These are phyloP conservation scores for Coniochaeta sp. DNA, from an alignment of 2,329 filamentous ascomycete genomes.

Conservation along the genomic window DNA sequence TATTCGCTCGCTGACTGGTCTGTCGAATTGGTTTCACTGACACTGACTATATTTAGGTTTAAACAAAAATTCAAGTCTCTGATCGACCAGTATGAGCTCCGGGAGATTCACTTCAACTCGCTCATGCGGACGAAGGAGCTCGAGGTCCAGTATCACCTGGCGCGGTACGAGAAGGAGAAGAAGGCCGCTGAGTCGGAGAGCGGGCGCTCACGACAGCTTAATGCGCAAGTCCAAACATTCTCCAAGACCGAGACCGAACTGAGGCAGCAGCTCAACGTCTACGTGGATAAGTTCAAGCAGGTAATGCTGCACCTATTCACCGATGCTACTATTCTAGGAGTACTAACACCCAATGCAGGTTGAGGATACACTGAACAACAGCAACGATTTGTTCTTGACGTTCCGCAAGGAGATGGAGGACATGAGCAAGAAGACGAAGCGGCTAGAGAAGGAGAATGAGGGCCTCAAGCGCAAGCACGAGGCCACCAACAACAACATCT, in stretches of 20 bases:
- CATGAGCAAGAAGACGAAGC: constrained; percentile 98
- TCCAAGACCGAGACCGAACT: constrained; percentile 94
- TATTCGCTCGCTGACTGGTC: constrained; percentile 3
- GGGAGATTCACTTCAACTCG: constrained; percentile 89
- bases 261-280: constrained; percentile 91
- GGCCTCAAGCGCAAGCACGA: constrained; percentile 88
- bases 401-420: constrained; percentile 99
- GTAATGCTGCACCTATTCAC: constrained; percentile 41
- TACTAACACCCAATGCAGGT: constrained; percentile 54
- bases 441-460: constrained; percentile 93
- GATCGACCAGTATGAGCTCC: constrained; percentile 92
- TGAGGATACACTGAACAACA: constrained; percentile 97
- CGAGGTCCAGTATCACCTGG: constrained; percentile 87
- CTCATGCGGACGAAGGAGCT: constrained; percentile 90
- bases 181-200: constrained; percentile 80
- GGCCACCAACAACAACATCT: constrained; percentile 86
- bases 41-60: constrained; percentile 51
- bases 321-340: constrained; percentile 4
- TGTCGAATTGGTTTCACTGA: constrained; percentile 14
- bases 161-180: constrained; percentile 82
- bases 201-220: constrained; percentile 74
- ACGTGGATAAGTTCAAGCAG: constrained; percentile 99
- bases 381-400: constrained; percentile 92
- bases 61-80: constrained; percentile 89
- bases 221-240: constrained; percentile 87